phyloP scores from a whole-genome alignment of 176 grass and related monocot genomes.

The Oryza longistaminata region DNA sequence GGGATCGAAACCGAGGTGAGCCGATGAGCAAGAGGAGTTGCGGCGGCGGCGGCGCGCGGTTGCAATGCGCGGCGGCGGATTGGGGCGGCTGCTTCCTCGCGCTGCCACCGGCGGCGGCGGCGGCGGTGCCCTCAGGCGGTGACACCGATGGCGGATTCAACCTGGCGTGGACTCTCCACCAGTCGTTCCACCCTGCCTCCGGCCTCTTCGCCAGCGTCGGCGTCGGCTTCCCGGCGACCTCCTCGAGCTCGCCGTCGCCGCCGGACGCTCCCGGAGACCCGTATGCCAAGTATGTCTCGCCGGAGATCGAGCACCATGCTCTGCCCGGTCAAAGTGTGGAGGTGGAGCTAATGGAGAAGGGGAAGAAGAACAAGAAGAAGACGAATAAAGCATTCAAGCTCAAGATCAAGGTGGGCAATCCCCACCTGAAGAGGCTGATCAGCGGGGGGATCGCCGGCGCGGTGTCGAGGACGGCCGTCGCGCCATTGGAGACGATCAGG shows the following conservation, averaged over 20 bases:
- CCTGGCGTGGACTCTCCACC: slow-evolving; percentile 52
- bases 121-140: background rate
- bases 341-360: slow-evolving; percentile 46
- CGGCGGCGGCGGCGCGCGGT: slow-evolving; percentile 7
- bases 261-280: slow-evolving; percentile 24
- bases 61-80: slow-evolving; percentile 45
- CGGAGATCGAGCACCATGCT: slow-evolving; percentile 28
- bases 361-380: background rate
- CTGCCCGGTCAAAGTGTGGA: slow-evolving; percentile 6
- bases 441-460: slow-evolving; percentile 73
- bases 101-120: slow-evolving; percentile 32
- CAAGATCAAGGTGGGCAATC: slow-evolving; percentile 67
- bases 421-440: slow-evolving; percentile 67
- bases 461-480: slow-evolving; percentile 70
- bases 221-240: slow-evolving; percentile 33
- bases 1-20: background rate
- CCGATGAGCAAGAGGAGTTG: slow-evolving; percentile 37
- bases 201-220: slow-evolving; percentile 62
- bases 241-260: slow-evolving; percentile 20
- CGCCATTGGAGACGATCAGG: slow-evolving; percentile 84
- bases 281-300: slow-evolving; percentile 42
- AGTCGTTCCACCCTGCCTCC: slow-evolving; percentile 49
- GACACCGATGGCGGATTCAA: slow-evolving; percentile 34
- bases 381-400: slow-evolving; percentile 33
- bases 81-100: slow-evolving; percentile 48